A percentile compares a stretch with the other conserved stretches of the same genome.
Conservation (phyloP, 495 filamentous ascomycete species). For the Daldinia caldariorum region DNA sequence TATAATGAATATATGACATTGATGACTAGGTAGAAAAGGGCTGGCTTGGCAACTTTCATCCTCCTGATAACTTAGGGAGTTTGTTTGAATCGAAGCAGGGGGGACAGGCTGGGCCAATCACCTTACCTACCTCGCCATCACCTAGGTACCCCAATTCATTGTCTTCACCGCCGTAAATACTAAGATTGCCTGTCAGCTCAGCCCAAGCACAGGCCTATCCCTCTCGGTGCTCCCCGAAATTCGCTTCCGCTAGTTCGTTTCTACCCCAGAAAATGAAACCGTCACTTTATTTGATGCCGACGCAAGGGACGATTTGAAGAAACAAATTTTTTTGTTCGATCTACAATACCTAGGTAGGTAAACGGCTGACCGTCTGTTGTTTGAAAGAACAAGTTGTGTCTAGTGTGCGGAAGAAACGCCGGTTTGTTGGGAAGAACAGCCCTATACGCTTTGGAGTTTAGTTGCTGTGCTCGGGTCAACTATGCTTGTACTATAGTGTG, state of each 20-base stretch:
- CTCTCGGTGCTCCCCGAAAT: neutral
- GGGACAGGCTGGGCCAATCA: neutral
- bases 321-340: conserved; percentile 7
- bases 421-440: conserved; percentile 4
- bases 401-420: conserved; percentile 18
- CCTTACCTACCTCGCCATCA: no score
- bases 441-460: conserved; percentile 9
- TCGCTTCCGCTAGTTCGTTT: neutral
- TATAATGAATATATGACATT: neutral
- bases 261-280: conserved; percentile 9
- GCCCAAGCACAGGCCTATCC: neutral
- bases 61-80: no score
- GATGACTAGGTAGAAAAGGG: neutral
- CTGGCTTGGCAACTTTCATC: neutral
- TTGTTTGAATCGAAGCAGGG: neutral
- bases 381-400: conserved; percentile 4
- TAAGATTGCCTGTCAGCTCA: neutral
- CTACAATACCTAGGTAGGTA: neutral
- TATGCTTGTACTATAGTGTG: neutral
- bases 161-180: neutral
- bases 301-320: conserved; percentile 5
- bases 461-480: neutral
- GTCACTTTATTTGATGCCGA: conserved; percentile 6
- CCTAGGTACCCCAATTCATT: no score
- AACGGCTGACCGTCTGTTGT: neutral